Evolutionary conservation across 192 early-diverging fungal species (phyloP).

Genomic region (Thamnidium elegans): DNA sequence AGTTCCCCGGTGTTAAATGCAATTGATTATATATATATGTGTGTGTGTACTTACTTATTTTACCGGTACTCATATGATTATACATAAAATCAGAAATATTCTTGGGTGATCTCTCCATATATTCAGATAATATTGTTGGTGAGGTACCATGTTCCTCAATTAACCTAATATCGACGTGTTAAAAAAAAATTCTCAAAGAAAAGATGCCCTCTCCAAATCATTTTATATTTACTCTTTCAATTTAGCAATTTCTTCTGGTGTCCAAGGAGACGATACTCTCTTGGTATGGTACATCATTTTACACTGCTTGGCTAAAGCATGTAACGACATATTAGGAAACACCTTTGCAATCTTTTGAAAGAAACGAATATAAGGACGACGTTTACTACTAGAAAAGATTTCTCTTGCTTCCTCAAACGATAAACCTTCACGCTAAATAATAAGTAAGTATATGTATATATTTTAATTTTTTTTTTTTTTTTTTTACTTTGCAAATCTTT

Average conservation of each 20-base stretch:
- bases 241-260: neutral
- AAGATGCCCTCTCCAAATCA: no score
- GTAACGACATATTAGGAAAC: conserved; percentile 3
- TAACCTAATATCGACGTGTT: no score
- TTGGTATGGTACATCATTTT: neutral
- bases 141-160: no score
- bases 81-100: neutral
- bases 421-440: neutral
- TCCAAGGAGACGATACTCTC: neutral
- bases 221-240: neutral
- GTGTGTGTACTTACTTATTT: neutral
- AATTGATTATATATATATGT: no score
- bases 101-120: neutral
- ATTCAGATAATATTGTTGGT: neutral
- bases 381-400: neutral
- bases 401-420: neutral
- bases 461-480: no score
- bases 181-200: no score
- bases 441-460: neutral
- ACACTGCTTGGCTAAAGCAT: neutral
- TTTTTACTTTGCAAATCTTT: neutral
- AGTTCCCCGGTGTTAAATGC: no score
- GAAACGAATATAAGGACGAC: no score
- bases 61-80: neutral
- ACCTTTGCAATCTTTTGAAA: neutral